Conservation (phyloP, 371 early-diverging fungal species). For the Mucor saturninus region DNA sequence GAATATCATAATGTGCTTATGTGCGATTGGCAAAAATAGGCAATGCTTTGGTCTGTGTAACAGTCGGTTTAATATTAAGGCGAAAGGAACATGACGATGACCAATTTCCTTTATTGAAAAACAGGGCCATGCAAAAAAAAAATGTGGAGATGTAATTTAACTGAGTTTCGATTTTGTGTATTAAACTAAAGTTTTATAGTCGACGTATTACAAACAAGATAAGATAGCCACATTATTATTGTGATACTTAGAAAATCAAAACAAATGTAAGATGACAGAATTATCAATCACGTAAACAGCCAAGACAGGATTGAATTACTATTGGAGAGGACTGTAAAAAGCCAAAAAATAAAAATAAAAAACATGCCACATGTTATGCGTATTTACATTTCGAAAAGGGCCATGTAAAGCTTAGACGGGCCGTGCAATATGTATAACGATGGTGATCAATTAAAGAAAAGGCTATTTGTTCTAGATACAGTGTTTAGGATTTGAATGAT, state of each 20-base stretch:
- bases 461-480: neutral
- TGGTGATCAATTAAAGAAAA: neutral
- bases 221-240: neutral
- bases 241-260: too few relatives aligned
- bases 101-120: constrained; percentile 6
- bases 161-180: neutral
- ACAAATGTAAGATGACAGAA: too few relatives aligned
- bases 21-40: constrained; percentile 6
- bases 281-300: too few relatives aligned
- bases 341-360: neutral
- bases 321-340: too few relatives aligned
- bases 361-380: neutral
- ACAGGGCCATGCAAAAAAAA: constrained; percentile 9
- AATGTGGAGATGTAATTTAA: neutral
- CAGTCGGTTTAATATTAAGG: constrained; percentile 23
- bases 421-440: constrained; percentile 6
- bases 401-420: constrained; percentile 12
- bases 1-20: neutral
- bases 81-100: constrained; percentile 18
- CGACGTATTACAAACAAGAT: too few relatives aligned
- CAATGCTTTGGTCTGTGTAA: neutral
- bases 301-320: too few relatives aligned
- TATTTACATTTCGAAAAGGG: constrained; percentile 3
- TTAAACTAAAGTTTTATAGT: too few relatives aligned
- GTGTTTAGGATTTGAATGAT: constrained; percentile 1